These are phyloP conservation scores for Barbatosphaeria neglecta DNA, from an alignment of 495 filamentous ascomycete species.

Conservation along the genomic window DNA sequence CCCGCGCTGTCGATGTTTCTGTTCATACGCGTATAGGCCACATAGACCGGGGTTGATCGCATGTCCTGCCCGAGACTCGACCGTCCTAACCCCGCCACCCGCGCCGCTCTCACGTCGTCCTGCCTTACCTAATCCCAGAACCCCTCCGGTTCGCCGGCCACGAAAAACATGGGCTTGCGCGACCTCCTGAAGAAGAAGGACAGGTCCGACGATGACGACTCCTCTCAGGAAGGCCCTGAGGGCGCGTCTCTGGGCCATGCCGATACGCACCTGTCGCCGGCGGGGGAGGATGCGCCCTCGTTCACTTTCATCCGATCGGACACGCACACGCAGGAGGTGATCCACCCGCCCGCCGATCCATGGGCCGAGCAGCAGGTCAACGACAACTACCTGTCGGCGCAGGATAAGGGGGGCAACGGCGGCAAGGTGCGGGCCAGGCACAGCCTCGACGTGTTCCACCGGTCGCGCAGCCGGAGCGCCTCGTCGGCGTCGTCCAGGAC, in stretches of 20 bases:
- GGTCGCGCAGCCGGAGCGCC: slow-evolving; percentile 38
- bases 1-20: too few species aligned
- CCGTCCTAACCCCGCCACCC: too few species aligned
- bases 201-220: slow-evolving; percentile 29
- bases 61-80: too few species aligned
- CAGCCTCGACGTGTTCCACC: slow-evolving; percentile 19
- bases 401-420: slow-evolving; percentile 13
- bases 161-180: slow-evolving; percentile 51
- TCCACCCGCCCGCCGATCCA: slow-evolving; percentile 50
- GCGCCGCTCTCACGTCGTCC: too few species aligned
- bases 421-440: slow-evolving; percentile 9
- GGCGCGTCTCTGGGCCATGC: neutral
- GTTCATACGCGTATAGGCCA: too few species aligned
- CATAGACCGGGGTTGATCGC: too few species aligned
- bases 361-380: slow-evolving; percentile 14
- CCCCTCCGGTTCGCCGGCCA: neutral
- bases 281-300: slow-evolving; percentile 39
- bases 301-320: slow-evolving; percentile 80
- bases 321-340: slow-evolving; percentile 66
- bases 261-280: slow-evolving; percentile 10
- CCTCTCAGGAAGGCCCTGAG: slow-evolving; percentile 4
- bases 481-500: slow-evolving; percentile 20
- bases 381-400: slow-evolving; percentile 19
- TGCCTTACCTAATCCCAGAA: too few species aligned
- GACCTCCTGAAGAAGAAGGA: slow-evolving; percentile 68